A percentile compares a stretch with the other conserved stretches of the same genome.
phyloP scores from a whole-genome alignment of 164 flowering plant species.

The Nymphaea colorata region DNA sequence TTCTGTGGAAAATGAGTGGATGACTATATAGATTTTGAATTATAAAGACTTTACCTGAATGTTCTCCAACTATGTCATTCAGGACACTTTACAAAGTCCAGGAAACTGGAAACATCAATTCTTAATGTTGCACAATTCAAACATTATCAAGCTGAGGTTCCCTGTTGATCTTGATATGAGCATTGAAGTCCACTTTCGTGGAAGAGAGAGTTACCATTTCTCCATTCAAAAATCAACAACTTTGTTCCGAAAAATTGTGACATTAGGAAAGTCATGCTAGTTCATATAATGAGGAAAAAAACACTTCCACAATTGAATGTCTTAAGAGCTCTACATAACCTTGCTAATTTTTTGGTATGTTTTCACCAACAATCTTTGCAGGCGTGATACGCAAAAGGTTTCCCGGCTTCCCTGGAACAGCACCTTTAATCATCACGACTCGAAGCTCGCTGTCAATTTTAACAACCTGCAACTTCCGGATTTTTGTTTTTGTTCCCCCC shows the following conservation, averaged over 20 bases:
- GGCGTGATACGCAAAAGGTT: conserved; percentile 90
- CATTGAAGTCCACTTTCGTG: not conserved
- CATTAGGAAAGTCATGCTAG: too few relatives aligned
- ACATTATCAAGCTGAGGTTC: not conserved
- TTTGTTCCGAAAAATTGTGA: too few relatives aligned
- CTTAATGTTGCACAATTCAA: not conserved
- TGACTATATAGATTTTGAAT: too few relatives aligned
- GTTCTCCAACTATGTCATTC: too few relatives aligned
- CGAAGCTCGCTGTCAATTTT: conserved; percentile 77
- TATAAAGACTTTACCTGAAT: too few relatives aligned
- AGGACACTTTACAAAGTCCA: not conserved
- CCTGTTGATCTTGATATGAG: not conserved
- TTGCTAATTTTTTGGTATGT: conserved; percentile 71
- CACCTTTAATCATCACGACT: conserved; percentile 87
- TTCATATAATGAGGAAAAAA: too few relatives aligned
- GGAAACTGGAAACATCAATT: not conserved
- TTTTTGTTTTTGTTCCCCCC: conserved; percentile 89
- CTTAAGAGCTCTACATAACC: not conserved
- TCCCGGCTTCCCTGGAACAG: conserved; percentile 98
- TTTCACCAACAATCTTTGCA: conserved; percentile 88
- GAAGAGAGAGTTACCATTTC: too few relatives aligned
- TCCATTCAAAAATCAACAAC: too few relatives aligned
- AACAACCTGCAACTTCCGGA: conserved; percentile 69
- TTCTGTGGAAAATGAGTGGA: too few relatives aligned
- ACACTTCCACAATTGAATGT: not conserved